Conservation (phyloP, 306 rosid genomes). For the Inga leiocalycina region DNA sequence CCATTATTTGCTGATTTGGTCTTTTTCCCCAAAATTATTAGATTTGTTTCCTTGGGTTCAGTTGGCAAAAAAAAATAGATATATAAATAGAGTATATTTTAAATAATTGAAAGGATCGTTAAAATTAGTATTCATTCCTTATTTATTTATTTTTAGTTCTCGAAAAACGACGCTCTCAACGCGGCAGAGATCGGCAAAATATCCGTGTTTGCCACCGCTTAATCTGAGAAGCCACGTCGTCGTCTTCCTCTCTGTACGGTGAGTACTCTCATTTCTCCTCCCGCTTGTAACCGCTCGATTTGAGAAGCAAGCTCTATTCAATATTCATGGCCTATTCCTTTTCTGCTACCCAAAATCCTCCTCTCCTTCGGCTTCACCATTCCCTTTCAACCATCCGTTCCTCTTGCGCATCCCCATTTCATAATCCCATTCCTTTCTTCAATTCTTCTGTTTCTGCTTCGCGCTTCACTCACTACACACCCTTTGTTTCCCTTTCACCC, state of each 20-base stretch:
- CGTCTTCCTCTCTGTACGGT: background rate
- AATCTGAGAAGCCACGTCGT: background rate
- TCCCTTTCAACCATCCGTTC: background rate
- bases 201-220: background rate
- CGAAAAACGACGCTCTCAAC: background rate
- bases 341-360: background rate
- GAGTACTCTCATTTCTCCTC: background rate
- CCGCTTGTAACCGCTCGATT: background rate
- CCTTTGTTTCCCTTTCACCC: slow-evolving; percentile 32
- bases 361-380: background rate
- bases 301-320: background rate
- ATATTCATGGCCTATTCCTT: background rate
- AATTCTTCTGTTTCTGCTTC: background rate
- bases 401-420: background rate
- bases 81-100: no score
- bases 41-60: no score
- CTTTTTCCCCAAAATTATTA: background rate
- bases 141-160: background rate
- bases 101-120: no score
- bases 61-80: no score
- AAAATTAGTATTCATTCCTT: no score
- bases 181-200: no score
- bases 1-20: background rate
- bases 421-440: slow-evolving; percentile 24
- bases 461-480: background rate